A percentile compares a stretch with the other conserved stretches of the same genome.
Conservation (phyloP, 2,329 filamentous ascomycete species). For the Tolypocladium ophioglossoides region DNA sequence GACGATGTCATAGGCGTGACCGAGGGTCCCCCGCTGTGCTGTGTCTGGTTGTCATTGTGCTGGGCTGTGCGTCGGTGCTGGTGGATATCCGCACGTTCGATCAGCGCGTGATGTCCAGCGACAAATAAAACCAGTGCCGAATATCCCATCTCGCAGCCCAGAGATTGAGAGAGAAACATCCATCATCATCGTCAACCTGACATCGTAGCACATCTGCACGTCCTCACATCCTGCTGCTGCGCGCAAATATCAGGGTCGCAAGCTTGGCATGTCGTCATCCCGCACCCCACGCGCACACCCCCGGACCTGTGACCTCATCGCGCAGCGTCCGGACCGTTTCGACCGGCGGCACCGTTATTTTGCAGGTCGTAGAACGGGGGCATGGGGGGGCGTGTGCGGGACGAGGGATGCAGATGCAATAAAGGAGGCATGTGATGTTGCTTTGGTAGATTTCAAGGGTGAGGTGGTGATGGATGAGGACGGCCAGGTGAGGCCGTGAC, state of each 20-base stretch:
- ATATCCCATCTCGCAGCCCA: not conserved
- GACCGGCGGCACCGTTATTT: not conserved
- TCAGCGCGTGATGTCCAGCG: too few relatives aligned
- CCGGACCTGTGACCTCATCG: slow-evolving; percentile 16
- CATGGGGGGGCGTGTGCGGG: not conserved
- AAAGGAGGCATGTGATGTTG: not conserved
- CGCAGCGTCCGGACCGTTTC: slow-evolving; percentile 3
- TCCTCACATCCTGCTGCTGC: not conserved
- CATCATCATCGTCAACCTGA: not conserved
- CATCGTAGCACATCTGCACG: not conserved
- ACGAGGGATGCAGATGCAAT: not conserved
- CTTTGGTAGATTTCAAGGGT: not conserved
- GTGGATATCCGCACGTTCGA: too few relatives aligned
- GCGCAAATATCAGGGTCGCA: not conserved
- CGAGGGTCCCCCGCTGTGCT: not conserved
- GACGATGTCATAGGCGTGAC: not conserved
- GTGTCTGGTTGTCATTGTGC: too few relatives aligned
- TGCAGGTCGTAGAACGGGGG: not conserved
- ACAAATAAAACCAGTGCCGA: not conserved
- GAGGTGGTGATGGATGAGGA: not conserved
- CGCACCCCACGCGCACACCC: not conserved
- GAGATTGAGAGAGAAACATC: not conserved
- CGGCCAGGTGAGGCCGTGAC: too few relatives aligned
- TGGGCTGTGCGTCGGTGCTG: too few relatives aligned
- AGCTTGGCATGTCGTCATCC: not conserved